phyloP scores from a whole-genome alignment of 345 rosid species.

The Firmiana major region DNA sequence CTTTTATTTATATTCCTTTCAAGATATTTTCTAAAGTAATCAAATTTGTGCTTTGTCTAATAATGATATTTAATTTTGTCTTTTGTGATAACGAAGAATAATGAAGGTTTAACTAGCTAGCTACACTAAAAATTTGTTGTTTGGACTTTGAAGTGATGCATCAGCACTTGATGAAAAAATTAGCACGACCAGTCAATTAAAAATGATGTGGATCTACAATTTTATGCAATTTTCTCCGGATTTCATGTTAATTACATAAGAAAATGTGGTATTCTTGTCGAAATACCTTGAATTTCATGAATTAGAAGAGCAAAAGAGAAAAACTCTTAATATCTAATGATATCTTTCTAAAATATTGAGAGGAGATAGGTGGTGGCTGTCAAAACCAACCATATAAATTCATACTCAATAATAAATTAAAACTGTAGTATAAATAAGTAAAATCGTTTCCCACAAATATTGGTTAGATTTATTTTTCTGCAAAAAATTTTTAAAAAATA shows the following conservation, averaged over 20 bases:
- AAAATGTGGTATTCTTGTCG: background rate
- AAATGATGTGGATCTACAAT: background rate
- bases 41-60: background rate
- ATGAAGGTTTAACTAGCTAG: background rate
- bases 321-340: too few relatives aligned
- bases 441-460: too few relatives aligned
- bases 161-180: background rate
- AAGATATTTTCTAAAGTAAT: background rate
- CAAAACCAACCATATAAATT: too few relatives aligned
- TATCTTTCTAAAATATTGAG: background rate
- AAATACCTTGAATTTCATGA: background rate
- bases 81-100: background rate
- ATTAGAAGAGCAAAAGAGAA: background rate
- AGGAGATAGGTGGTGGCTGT: too few relatives aligned
- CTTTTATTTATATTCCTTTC: background rate
- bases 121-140: background rate
- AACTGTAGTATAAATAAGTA: too few relatives aligned
- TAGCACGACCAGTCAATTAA: background rate
- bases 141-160: constrained; percentile 2
- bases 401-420: too few relatives aligned
- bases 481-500: too few relatives aligned
- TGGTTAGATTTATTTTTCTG: too few relatives aligned
- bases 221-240: background rate
- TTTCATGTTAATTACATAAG: background rate
- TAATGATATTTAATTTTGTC: background rate